Percentiles rank a stretch among this genome's conserved stretches.
Evolutionary conservation across 331 rosid genomes (phyloP).

Genomic region (Pyrus hybrid): DNA sequence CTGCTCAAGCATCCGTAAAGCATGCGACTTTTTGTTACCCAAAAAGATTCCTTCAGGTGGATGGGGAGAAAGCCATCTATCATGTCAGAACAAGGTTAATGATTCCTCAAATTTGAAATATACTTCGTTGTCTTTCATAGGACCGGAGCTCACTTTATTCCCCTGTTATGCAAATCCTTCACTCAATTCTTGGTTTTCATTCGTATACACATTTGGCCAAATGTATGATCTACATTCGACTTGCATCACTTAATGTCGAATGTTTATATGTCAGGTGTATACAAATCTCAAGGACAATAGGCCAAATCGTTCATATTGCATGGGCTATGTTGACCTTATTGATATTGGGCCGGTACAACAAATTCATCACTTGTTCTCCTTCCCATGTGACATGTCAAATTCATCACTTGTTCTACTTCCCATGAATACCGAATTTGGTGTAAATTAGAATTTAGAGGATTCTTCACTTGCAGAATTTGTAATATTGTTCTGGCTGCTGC

Average conservation of each 20-base stretch:
- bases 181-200: not conserved
- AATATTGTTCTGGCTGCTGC: too few relatives aligned
- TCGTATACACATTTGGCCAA: not conserved
- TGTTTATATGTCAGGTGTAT: slow-evolving; percentile 12
- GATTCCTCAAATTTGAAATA: not conserved
- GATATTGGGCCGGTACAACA: slow-evolving; percentile 24
- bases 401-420: not conserved
- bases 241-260: not conserved
- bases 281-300: slow-evolving; percentile 19
- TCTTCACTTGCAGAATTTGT: not conserved
- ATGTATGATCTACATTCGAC: not conserved
- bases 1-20: slow-evolving; percentile 23
- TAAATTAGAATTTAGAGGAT: too few relatives aligned
- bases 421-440: too few relatives aligned
- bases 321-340: slow-evolving; percentile 29
- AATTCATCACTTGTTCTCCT: too few relatives aligned
- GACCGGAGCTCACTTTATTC: not conserved
- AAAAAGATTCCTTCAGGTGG: slow-evolving; percentile 32
- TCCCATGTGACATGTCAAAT: not conserved
- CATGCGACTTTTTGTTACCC: slow-evolving; percentile 27
- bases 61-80: slow-evolving; percentile 31
- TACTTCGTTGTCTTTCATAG: not conserved
- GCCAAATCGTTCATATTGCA: slow-evolving; percentile 25
- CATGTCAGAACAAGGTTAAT: slow-evolving; percentile 21
- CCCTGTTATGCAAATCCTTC: not conserved